Base-by-base conservation (phyloP, 2,329 filamentous ascomycete species). In the Colletotrichum sidae region DNA sequence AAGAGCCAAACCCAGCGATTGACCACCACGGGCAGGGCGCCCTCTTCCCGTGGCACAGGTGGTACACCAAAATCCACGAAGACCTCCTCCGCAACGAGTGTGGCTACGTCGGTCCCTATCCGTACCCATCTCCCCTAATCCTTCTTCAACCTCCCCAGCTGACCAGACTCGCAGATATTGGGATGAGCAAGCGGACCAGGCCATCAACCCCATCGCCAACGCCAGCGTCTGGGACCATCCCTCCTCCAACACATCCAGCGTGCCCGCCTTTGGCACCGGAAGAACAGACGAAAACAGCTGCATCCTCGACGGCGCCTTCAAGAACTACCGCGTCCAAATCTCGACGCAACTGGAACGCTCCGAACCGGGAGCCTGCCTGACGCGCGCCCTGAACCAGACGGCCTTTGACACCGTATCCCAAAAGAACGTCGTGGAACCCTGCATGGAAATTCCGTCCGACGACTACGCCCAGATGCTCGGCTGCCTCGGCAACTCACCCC, bases 1-100 rank as follows among this genome's bases (percentile, higher is more conserved):
- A 12, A 44, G 8, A 6, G 6, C 12, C 10, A 1, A 44, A 13
- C 2, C 12, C 2, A 4, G 15, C 4, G 15, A 44, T 10, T 11
- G 11, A 13, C 6, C 42, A 44, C 15, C 13, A 15, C 10, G n/a
- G 17, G 9, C 34, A 55, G 53, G 53, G 53, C 15, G 53, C 53
- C 3, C 13, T 55, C 9, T 55, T 55, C 39, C 53, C 53, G 9
- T 78, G 72, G 70, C 77, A 79, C 60, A 72, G 77, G 8, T 73
- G 71, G 42, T 72, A 73, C 58, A 66, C 76, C 6, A 68, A 73
- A 11, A 67, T 73, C 11, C 76, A 78, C 55, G 76, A 78, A 52
- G 25, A 67, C 10, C 65, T 72, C 3, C 70, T 79, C 5, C 69
- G 70, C 39, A 72, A 50, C 4, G 70, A 75, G 55, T 79, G 77